These are phyloP conservation scores for Cytospora paraplurivora DNA, from an alignment of 2,329 filamentous ascomycete genomes.

Conservation along the genomic window DNA sequence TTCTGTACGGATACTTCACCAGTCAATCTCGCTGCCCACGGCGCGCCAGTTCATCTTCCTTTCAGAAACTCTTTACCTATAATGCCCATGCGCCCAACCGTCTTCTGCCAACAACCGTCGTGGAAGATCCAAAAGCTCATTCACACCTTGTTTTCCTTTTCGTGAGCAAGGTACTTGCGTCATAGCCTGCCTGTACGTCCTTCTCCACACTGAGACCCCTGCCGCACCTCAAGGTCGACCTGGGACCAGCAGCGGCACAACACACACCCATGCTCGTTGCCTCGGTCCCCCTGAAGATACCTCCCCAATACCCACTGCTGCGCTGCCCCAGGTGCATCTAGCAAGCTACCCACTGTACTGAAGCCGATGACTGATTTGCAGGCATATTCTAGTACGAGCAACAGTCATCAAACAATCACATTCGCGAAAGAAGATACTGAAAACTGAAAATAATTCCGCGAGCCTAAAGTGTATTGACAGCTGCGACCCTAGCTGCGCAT, in stretches of 20 bases:
- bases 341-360: neutral
- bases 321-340: neutral
- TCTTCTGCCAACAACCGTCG: slow-evolving; percentile 6
- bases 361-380: neutral
- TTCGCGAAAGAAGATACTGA: neutral
- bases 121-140: neutral
- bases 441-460: neutral
- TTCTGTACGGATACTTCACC: slow-evolving; percentile 21
- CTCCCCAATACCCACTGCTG: neutral
- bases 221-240: neutral
- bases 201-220: slow-evolving; percentile 18
- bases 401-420: neutral
- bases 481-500: slow-evolving; percentile 11
- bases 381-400: neutral
- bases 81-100: slow-evolving; percentile 8
- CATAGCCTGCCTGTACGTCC: slow-evolving; percentile 18
- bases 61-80: neutral
- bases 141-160: slow-evolving; percentile 4
- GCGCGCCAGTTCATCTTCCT: neutral
- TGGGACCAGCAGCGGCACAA: slow-evolving; percentile 1
- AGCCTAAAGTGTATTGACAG: neutral
- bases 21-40: slow-evolving; percentile 9
- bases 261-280: neutral
- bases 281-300: slow-evolving; percentile 3
- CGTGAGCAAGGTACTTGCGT: slow-evolving; percentile 19